These are phyloP conservation scores for Lipomyces sp. DNA, from an alignment of 805 yeast species.

Conservation along the genomic window DNA sequence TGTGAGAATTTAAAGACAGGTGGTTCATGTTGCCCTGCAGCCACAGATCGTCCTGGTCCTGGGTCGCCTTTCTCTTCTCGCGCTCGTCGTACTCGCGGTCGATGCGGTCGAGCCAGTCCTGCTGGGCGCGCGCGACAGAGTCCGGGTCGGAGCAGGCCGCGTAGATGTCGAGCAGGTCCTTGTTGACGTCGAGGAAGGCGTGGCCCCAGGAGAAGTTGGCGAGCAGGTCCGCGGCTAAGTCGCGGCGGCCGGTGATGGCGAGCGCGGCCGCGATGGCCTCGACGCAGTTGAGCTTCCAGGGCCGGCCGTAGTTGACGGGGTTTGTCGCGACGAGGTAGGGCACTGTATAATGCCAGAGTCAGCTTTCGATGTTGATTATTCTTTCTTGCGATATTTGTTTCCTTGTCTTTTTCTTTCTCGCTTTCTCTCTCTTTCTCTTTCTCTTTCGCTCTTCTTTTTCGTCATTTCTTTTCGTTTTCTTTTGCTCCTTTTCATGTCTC, in stretches of 20 bases:
- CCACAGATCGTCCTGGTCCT: constrained; percentile 72
- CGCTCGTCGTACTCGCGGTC: constrained; percentile 66
- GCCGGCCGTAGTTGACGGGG: constrained; percentile 94
- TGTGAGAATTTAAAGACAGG: too few relatives aligned
- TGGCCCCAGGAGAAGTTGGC: constrained; percentile 90
- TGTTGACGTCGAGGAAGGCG: constrained; percentile 78
- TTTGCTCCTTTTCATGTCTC: too few relatives aligned
- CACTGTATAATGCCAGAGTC: too few relatives aligned
- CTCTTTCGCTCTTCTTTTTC: too few relatives aligned
- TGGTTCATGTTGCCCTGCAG: constrained; percentile 73
- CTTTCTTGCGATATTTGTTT: too few relatives aligned
- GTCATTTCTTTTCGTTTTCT: too few relatives aligned
- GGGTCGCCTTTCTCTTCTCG: constrained; percentile 46
- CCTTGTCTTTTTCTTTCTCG: too few relatives aligned
- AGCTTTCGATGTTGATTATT: too few relatives aligned
- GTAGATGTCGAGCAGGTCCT: constrained; percentile 70
- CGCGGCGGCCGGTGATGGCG: constrained; percentile 85
- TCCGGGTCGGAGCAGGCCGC: constrained; percentile 77
- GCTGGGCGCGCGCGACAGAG: constrained; percentile 68
- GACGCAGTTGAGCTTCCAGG: constrained; percentile 94
- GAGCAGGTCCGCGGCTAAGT: constrained; percentile 79
- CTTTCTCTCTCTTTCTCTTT: too few relatives aligned
- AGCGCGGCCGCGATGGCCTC: constrained; percentile 97
- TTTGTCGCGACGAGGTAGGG: constrained; percentile 96
- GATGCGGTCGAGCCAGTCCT: constrained; percentile 63